A percentile compares a stretch with the other conserved stretches of the same genome.
phyloP scores from a whole-genome alignment of 495 filamentous ascomycete species.

The Talaromyces borbonicus region DNA sequence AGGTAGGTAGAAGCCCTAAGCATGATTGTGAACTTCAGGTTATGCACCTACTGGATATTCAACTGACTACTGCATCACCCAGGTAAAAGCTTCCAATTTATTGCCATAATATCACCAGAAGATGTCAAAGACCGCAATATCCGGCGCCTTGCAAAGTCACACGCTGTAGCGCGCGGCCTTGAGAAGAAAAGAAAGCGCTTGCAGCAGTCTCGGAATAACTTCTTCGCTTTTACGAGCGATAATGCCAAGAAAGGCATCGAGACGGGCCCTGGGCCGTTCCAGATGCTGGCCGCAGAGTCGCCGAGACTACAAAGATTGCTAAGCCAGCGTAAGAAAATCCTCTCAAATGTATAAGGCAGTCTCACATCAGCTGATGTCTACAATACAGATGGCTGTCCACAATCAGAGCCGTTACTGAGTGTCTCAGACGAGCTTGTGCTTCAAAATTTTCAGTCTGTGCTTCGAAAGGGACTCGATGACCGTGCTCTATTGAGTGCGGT shows the following conservation, averaged over 20 bases:
- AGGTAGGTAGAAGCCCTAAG: neutral
- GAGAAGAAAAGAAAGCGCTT: slow-evolving; percentile 23
- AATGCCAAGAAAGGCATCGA: neutral
- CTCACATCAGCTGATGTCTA: neutral
- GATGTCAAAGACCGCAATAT: slow-evolving; percentile 7
- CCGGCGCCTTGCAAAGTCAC: slow-evolving; percentile 22
- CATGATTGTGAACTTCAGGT: no score
- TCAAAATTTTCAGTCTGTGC: slow-evolving; percentile 24
- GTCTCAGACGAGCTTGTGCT: slow-evolving; percentile 24
- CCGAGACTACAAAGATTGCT: slow-evolving; percentile 20
- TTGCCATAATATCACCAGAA: slow-evolving; percentile 18
- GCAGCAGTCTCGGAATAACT: slow-evolving; percentile 20
- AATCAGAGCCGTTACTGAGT: slow-evolving; percentile 24
- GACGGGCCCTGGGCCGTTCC: slow-evolving; percentile 15
- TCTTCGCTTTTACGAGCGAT: slow-evolving; percentile 9
- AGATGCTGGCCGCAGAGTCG: slow-evolving; percentile 21
- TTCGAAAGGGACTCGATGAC: slow-evolving; percentile 21
- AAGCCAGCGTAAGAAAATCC: slow-evolving; percentile 22
- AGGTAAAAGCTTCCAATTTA: slow-evolving; percentile 18
- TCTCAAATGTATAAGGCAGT: no score
- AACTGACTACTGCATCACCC: neutral
- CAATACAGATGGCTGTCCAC: slow-evolving; percentile 10
- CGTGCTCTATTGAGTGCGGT: slow-evolving; percentile 26
- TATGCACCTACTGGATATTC: neutral
- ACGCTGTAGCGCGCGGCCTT: slow-evolving; percentile 22